These are phyloP conservation scores for Silene coronaria DNA, from an alignment of 179 eudicot species.

Conservation along the genomic window DNA sequence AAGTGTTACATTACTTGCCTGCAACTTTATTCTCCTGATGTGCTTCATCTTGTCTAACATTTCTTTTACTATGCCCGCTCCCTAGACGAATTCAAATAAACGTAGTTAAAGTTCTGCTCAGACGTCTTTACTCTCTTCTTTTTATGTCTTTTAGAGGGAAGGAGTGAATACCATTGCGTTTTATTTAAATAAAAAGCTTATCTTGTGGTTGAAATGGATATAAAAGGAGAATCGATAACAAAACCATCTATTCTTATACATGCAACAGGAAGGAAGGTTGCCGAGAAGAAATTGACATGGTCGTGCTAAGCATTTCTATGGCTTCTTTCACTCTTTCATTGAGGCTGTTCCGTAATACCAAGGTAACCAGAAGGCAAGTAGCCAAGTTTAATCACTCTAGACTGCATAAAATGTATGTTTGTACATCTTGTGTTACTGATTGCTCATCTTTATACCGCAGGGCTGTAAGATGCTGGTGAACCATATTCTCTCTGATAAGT, in stretches of 20 bases:
- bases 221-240: not conserved
- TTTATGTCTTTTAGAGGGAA: not conserved
- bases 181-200: not conserved
- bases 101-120: not conserved
- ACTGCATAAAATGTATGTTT: not conserved
- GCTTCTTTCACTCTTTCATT: constrained; percentile 65
- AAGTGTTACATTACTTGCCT: not conserved
- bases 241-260: constrained; percentile 11
- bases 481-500: constrained; percentile 47
- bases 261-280: constrained; percentile 34
- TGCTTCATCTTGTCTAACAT: not conserved
- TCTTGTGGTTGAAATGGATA: not conserved
- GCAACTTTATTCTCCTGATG: not conserved
- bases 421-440: constrained; percentile 11
- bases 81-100: not conserved
- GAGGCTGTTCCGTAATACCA: constrained; percentile 36
- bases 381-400: constrained; percentile 10
- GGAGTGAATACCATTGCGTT: not conserved
- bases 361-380: constrained; percentile 39
- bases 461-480: constrained; percentile 41
- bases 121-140: not conserved
- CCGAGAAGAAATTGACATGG: constrained; percentile 39
- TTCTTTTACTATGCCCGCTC: not conserved
- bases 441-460: constrained; percentile 37
- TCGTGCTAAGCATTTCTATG: constrained; percentile 42